Conservation (phyloP, 164 flowering plant genomes). For the Annona cherimola region DNA sequence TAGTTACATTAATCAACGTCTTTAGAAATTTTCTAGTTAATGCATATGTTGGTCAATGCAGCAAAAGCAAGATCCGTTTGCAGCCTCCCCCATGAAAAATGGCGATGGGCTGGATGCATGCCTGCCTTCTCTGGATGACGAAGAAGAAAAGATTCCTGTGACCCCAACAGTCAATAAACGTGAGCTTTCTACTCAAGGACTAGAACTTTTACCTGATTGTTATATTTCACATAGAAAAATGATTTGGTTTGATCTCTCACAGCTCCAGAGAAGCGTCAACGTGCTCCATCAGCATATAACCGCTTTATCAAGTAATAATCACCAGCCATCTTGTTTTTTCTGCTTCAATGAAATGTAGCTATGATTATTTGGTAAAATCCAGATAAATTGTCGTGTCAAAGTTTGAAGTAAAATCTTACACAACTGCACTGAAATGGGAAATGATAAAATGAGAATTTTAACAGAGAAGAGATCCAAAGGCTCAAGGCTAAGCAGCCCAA, state of each 20-base stretch:
- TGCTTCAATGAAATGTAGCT: neutral
- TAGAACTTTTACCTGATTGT: neutral
- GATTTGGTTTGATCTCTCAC: slow-evolving; percentile 10
- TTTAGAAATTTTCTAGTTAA: neutral
- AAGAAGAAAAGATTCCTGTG: slow-evolving; percentile 27
- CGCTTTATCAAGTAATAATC: slow-evolving; percentile 68
- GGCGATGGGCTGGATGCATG: slow-evolving; percentile 27
- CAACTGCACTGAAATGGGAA: neutral
- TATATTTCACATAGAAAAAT: neutral
- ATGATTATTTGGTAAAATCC: neutral
- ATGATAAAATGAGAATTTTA: neutral
- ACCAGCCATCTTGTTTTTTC: neutral
- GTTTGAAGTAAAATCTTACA: neutral
- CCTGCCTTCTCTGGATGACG: slow-evolving; percentile 32
- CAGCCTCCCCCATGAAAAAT: slow-evolving; percentile 22
- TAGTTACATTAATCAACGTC: neutral
- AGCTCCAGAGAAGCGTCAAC: slow-evolving; percentile 88
- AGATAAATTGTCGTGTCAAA: neutral
- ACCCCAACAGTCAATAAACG: slow-evolving; percentile 55
- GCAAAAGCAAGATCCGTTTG: slow-evolving; percentile 27
- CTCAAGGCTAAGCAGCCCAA: slow-evolving; percentile 66
- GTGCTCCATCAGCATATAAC: slow-evolving; percentile 90
- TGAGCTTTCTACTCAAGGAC: slow-evolving; percentile 13
- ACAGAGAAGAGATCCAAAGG: slow-evolving; percentile 92
- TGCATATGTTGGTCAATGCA: slow-evolving; percentile 7